Evolutionary conservation across 2,329 filamentous ascomycete species (phyloP).

Genomic region (Botrytis paeoniae): DNA sequence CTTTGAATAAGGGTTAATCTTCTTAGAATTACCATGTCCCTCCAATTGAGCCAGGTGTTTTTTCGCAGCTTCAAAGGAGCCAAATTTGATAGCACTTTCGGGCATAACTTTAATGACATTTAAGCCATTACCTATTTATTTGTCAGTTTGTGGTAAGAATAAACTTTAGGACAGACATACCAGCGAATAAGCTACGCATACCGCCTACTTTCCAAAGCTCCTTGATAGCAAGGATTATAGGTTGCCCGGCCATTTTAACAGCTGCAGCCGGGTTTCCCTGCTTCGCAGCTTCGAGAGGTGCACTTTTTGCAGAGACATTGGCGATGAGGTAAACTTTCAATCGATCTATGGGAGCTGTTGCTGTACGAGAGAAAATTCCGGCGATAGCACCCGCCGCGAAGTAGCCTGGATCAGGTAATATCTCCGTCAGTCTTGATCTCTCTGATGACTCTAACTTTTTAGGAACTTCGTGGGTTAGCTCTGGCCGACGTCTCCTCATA

Average conservation of each 20-base stretch:
- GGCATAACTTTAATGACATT: conserved; percentile 99
- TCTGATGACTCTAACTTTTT: conserved; percentile 23
- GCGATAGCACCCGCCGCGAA: conserved; percentile 94
- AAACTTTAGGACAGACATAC: conserved; percentile 48
- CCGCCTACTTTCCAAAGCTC: conserved; percentile 86
- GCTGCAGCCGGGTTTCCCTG: conserved; percentile 65
- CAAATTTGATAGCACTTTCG: conserved; percentile 97
- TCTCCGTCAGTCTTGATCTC: conserved; percentile 35
- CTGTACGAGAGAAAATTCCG: conserved; percentile 90
- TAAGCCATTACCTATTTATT: conserved; percentile 75
- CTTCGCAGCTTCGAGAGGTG: conserved; percentile 64
- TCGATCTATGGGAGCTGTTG: conserved; percentile 92
- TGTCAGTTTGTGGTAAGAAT: conserved; percentile 15
- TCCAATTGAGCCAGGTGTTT: conserved; percentile 80
- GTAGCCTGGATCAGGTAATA: conserved; percentile 82
- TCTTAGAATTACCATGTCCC: conserved; percentile 77
- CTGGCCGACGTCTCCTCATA: conserved; percentile 16
- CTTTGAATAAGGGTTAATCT: conserved; percentile 79
- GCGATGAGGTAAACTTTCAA: conserved; percentile 97
- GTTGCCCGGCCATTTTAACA: conserved; percentile 62
- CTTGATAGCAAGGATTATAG: conserved; percentile 69
- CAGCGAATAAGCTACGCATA: conserved; percentile 85
- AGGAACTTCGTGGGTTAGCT: conserved; percentile 22
- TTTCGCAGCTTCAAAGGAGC: conserved; percentile 94
- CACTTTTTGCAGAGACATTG: conserved; percentile 64